Conservation (phyloP, 2,329 filamentous ascomycete species). For the Phaeoacremonium minimum region DNA sequence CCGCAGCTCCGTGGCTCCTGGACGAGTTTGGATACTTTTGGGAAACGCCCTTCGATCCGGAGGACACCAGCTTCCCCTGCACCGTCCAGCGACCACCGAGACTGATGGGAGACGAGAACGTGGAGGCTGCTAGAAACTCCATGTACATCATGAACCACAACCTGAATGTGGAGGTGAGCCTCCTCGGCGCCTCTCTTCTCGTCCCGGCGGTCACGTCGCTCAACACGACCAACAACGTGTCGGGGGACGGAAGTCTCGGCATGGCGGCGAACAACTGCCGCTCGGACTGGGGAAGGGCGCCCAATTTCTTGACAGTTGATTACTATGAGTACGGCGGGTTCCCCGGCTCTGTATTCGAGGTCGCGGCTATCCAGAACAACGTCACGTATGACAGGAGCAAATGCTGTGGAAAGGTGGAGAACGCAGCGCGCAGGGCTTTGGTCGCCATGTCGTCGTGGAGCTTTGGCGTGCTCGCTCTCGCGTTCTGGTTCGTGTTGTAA, state of each 20-base stretch:
- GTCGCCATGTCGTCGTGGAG: neutral
- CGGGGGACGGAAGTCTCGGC: constrained; percentile 64
- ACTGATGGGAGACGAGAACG: constrained; percentile 41
- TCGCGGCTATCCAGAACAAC: constrained; percentile 66
- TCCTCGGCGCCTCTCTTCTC: constrained; percentile 60
- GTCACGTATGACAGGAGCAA: constrained; percentile 57
- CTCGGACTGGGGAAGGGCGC: constrained; percentile 59
- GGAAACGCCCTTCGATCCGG: constrained; percentile 83
- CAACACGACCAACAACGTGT: constrained; percentile 67
- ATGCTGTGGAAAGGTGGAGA: constrained; percentile 48
- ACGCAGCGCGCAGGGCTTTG: neutral
- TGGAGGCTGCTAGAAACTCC: constrained; percentile 49
- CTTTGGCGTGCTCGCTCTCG: neutral
- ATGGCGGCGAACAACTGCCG: constrained; percentile 58
- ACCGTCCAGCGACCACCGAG: constrained; percentile 69
- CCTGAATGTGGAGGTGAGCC: constrained; percentile 70
- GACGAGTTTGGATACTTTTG: constrained; percentile 86
- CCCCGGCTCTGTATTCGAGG: constrained; percentile 71
- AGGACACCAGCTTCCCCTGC: constrained; percentile 67
- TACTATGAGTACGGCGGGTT: constrained; percentile 71
- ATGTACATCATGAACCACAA: constrained; percentile 91
- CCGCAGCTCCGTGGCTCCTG: constrained; percentile 73
- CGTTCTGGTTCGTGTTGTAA: neutral
- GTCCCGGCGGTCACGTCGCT: constrained; percentile 69
- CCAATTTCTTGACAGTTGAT: constrained; percentile 78